Conservation (phyloP, 2,329 filamentous ascomycete genomes). For the Bipolaris bicolor region DNA sequence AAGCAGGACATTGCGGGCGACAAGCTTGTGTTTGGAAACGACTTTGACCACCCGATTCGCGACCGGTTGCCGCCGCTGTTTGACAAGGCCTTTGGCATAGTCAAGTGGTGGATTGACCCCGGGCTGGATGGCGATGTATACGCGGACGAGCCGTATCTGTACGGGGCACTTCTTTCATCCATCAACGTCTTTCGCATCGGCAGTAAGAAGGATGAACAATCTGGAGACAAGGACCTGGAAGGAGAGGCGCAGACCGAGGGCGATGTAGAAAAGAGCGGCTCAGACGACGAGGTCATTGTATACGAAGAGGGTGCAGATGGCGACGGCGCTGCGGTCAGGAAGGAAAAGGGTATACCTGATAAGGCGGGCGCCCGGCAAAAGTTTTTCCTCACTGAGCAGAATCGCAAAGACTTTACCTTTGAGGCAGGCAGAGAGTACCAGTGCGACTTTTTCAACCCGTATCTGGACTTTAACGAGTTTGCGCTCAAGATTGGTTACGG, state of each 20-base stretch:
- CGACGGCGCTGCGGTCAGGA: conserved; percentile 51
- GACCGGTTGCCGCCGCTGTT: conserved; percentile 87
- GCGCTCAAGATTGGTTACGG: conserved; percentile 60
- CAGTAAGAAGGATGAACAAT: conserved; percentile 25
- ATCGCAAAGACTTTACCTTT: conserved; percentile 65
- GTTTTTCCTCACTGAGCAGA: conserved; percentile 63
- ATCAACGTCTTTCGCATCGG: conserved; percentile 81
- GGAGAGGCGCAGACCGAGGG: conserved; percentile 56
- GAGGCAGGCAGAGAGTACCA: conserved; percentile 66
- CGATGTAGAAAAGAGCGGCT: conserved; percentile 47
- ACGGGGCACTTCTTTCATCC: conserved; percentile 78
- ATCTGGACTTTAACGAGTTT: conserved; percentile 84
- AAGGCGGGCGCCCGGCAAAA: conserved; percentile 60
- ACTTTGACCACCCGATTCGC: conserved; percentile 90
- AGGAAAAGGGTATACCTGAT: conserved; percentile 50
- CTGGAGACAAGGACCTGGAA: conserved; percentile 49
- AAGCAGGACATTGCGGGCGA: conserved; percentile 68
- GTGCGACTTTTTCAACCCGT: conserved; percentile 87
- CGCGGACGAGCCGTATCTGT: conserved; percentile 83
- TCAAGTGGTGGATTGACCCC: conserved; percentile 90
- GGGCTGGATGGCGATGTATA: conserved; percentile 89
- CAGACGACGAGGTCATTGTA: conserved; percentile 54
- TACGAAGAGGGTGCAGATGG: conserved; percentile 60
- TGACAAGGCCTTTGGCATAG: conserved; percentile 79
- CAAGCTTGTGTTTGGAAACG: conserved; percentile 90